Percentiles rank a stretch among this genome's conserved stretches.
Evolutionary conservation across 2,329 filamentous ascomycete genomes (phyloP).

Genomic region (Gliomastix tumulicola): DNA sequence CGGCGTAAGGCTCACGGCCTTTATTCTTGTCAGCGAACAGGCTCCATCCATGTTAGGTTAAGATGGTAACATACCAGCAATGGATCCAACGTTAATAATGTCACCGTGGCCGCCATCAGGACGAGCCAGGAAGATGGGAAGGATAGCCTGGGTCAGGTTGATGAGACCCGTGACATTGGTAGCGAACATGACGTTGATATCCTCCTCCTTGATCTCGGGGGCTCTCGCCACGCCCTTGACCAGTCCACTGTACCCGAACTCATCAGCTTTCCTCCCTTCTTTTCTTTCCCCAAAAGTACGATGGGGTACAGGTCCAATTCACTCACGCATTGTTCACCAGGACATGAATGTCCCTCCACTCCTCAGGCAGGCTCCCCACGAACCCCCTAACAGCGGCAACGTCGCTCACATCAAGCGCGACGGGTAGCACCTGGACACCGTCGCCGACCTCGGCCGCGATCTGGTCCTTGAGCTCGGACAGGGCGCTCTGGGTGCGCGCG

Average conservation of each 20-base stretch:
- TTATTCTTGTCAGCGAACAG: too few relatives aligned
- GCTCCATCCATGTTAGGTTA: too few relatives aligned
- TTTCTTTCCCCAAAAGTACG: neutral
- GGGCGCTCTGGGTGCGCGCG: slow-evolving; percentile 73
- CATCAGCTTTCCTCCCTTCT: neutral
- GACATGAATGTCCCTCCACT: slow-evolving; percentile 79
- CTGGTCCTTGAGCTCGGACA: slow-evolving; percentile 69
- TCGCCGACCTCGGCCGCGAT: slow-evolving; percentile 71
- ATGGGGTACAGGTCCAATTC: neutral
- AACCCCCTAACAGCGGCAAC: slow-evolving; percentile 67
- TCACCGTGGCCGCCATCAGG: slow-evolving; percentile 75
- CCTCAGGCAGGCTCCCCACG: slow-evolving; percentile 65
- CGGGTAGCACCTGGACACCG: slow-evolving; percentile 74
- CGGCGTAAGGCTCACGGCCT: slow-evolving; percentile 73
- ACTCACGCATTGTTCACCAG: slow-evolving; percentile 93
- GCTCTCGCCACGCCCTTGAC: slow-evolving; percentile 84
- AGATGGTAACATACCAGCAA: slow-evolving; percentile 51
- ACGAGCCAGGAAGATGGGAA: slow-evolving; percentile 74
- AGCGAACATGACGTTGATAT: slow-evolving; percentile 80
- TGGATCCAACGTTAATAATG: slow-evolving; percentile 90
- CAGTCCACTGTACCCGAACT: slow-evolving; percentile 55
- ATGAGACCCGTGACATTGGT: slow-evolving; percentile 95
- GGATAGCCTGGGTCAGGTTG: slow-evolving; percentile 88
- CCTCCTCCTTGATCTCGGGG: slow-evolving; percentile 72
- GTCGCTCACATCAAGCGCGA: slow-evolving; percentile 83